A percentile compares a stretch with the other conserved stretches of the same genome.
Evolutionary conservation across 2,329 filamentous ascomycete species (phyloP).

Genomic region (Colletotrichum incanum): DNA sequence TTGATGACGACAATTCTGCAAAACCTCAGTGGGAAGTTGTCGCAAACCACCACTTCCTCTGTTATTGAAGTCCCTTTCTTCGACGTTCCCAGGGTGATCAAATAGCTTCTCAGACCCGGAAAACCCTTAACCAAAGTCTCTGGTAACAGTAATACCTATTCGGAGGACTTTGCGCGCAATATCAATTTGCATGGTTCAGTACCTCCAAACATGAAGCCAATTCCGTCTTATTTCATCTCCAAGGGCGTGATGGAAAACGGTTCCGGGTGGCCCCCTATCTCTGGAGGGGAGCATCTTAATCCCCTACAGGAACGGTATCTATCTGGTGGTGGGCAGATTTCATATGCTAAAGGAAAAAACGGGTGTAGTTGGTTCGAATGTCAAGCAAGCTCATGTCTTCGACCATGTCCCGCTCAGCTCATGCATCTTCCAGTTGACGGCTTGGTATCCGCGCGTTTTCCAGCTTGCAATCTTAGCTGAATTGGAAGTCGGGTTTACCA

Average conservation of each 20-base stretch:
- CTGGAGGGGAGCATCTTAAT: not conserved
- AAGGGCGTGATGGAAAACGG: not conserved
- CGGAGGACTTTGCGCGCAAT: not conserved
- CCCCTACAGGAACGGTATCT: not conserved
- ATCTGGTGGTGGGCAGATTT: not conserved
- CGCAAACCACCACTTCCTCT: no score
- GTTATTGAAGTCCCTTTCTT: not conserved
- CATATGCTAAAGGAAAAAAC: not conserved
- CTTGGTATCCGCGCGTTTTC: not conserved
- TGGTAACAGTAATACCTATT: not conserved
- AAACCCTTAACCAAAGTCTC: not conserved
- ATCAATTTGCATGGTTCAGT: not conserved
- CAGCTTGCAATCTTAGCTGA: not conserved
- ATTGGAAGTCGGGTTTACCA: not conserved
- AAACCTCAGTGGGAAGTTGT: no score
- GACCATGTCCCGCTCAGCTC: not conserved
- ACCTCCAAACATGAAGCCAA: not conserved
- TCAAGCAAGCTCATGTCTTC: not conserved
- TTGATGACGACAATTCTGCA: not conserved
- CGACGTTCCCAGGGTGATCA: no score
- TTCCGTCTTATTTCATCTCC: not conserved
- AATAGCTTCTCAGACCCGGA: not conserved
- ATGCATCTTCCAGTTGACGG: not conserved
- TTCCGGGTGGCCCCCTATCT: not conserved
- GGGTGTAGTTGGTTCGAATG: not conserved